Conservation (phyloP, 225 moss, liverwort and hornwort genomes). For the Polytrichum formosum region DNA sequence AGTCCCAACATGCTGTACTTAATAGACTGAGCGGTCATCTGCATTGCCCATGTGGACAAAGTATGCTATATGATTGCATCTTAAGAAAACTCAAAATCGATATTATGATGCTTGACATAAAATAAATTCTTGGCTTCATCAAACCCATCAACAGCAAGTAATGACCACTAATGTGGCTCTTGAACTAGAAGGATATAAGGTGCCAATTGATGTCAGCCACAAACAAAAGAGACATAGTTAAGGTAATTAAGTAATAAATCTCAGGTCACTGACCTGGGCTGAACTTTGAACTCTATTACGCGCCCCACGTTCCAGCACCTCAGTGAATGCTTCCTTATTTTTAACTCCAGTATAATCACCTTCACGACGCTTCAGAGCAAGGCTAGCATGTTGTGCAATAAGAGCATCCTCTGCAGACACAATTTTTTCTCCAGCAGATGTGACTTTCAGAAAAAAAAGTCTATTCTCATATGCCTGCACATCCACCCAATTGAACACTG, state of each 20-base stretch:
- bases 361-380: slow-evolving; percentile 70
- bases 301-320: slow-evolving; percentile 43
- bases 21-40: too few relatives aligned
- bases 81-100: too few relatives aligned
- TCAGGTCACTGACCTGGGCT: slow-evolving; percentile 38
- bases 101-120: too few relatives aligned
- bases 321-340: slow-evolving; percentile 33
- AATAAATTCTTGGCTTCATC: too few relatives aligned
- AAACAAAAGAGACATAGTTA: not conserved
- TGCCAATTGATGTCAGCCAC: not conserved
- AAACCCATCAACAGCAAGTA: too few relatives aligned
- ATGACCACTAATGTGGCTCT: too few relatives aligned
- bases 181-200: too few relatives aligned
- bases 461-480: slow-evolving; percentile 83
- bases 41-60: too few relatives aligned
- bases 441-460: slow-evolving; percentile 74
- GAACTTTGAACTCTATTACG: slow-evolving; percentile 47
- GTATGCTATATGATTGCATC: too few relatives aligned
- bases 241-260: not conserved
- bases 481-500: not conserved
- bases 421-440: slow-evolving; percentile 65
- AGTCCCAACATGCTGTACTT: too few relatives aligned
- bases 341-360: slow-evolving; percentile 30
- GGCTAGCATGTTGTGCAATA: slow-evolving; percentile 78
- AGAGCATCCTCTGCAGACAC: slow-evolving; percentile 89